A percentile compares a stretch with the other conserved stretches of the same genome.
Evolutionary conservation across 176 grass and related monocot species (phyloP).

Genomic region (Juncus inflexus): DNA sequence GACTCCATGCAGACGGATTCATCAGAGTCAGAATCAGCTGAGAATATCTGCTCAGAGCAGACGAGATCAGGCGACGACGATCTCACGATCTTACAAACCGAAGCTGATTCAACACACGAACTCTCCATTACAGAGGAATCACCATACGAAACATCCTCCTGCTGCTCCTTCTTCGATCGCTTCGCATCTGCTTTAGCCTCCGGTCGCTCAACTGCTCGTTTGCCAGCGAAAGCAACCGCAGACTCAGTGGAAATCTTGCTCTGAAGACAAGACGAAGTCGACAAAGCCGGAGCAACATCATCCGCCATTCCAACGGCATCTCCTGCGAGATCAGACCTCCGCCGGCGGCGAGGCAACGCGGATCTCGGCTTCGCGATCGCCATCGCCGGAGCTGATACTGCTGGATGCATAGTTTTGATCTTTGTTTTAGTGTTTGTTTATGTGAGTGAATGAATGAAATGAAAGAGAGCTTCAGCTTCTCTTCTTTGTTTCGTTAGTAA

Average conservation of each 20-base stretch:
- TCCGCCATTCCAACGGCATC: background rate
- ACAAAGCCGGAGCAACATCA: background rate
- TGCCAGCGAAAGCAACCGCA: constrained; percentile 5
- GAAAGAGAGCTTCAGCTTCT: background rate
- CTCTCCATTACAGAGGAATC: constrained; percentile 5
- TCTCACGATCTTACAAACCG: constrained; percentile 7
- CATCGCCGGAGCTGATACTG: background rate
- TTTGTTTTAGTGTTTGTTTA: background rate
- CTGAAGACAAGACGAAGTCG: constrained; percentile 6
- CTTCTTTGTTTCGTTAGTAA: constrained; percentile 2
- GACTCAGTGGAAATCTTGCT: constrained; percentile 15
- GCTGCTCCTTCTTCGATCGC: constrained; percentile 15
- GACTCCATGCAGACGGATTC: constrained; percentile 4
- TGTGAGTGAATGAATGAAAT: background rate
- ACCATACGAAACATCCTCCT: constrained; percentile 7
- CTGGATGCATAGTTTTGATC: background rate
- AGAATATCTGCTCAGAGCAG: constrained; percentile 15
- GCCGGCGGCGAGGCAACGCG: background rate
- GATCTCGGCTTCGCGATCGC: background rate
- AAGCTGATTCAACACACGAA: constrained; percentile 17
- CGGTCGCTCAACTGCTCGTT: background rate
- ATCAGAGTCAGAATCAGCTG: constrained; percentile 5
- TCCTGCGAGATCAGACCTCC: background rate
- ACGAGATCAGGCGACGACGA: constrained; percentile 10
- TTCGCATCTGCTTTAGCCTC: background rate